These are phyloP conservation scores for Rhizophora apiculata DNA, from an alignment of 345 rosid genomes.

Conservation along the genomic window DNA sequence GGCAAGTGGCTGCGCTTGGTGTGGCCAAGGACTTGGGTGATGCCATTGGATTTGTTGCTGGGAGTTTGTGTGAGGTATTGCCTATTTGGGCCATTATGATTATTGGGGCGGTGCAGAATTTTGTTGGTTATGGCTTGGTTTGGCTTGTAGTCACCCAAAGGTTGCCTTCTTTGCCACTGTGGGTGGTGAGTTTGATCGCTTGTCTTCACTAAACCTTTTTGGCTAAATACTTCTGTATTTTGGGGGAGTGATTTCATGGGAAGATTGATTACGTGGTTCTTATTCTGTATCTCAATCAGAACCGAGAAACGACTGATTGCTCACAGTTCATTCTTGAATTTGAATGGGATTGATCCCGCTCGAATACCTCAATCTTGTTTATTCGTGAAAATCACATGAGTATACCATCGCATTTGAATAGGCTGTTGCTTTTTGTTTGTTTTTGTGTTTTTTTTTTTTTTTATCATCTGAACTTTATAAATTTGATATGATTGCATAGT, in stretches of 20 bases:
- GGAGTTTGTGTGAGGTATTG: conserved; percentile 53
- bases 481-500: neutral
- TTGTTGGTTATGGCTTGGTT: conserved; percentile 65
- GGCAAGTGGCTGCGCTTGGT: conserved; percentile 67
- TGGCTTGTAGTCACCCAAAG: conserved; percentile 56
- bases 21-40: conserved; percentile 87
- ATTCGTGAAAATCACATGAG: neutral
- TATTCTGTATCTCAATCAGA: too few relatives aligned
- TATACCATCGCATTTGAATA: neutral
- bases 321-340: neutral
- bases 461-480: too few relatives aligned
- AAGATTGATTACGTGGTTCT: neutral
- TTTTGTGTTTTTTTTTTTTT: too few relatives aligned
- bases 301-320: too few relatives aligned
- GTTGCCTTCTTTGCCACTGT: conserved; percentile 64
- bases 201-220: neutral
- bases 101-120: conserved; percentile 58
- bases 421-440: too few relatives aligned
- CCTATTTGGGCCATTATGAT: conserved; percentile 60
- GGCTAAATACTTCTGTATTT: neutral
- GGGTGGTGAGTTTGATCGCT: conserved; percentile 60
- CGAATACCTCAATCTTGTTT: neutral
- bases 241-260: neutral
- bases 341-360: neutral
- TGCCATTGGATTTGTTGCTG: conserved; percentile 60